Conservation (phyloP, 139 green algal genomes). For the Spirogloea muscicola region DNA sequence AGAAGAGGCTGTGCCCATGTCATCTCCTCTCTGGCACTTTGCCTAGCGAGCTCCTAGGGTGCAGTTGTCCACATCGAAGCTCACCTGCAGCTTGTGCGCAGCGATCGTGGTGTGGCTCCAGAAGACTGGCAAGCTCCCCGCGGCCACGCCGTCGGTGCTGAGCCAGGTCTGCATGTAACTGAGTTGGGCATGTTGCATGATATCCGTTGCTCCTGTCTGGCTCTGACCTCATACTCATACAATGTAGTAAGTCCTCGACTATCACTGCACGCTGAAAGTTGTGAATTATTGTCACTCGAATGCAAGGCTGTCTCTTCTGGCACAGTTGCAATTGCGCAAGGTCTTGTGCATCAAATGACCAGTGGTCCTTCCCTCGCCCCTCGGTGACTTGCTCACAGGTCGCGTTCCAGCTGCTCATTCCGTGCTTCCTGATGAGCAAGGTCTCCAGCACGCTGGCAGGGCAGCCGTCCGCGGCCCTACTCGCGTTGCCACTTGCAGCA, state of each 20-base stretch:
- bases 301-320: too few species aligned
- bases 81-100: neutral
- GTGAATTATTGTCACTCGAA: too few species aligned
- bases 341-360: too few species aligned
- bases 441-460: constrained; percentile 1
- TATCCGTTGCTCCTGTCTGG: constrained; percentile 1
- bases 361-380: neutral
- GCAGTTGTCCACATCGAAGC: neutral
- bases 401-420: constrained; percentile 18
- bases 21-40: neutral
- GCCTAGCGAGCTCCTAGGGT: neutral
- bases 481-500: neutral
- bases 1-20: neutral
- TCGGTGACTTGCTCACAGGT: neutral
- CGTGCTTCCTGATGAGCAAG: constrained; percentile 36
- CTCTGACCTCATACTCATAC: neutral
- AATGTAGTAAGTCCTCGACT: neutral
- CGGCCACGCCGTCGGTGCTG: constrained; percentile 27
- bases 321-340: too few species aligned
- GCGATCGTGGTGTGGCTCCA: constrained; percentile 37
- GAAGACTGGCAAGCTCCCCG: constrained; percentile 20
- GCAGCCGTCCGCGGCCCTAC: neutral
- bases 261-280: too few species aligned
- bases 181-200: neutral
- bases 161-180: constrained; percentile 31